These are phyloP conservation scores for Brassica balearica DNA, from an alignment of 441 rosid genomes.

Conservation along the genomic window DNA sequence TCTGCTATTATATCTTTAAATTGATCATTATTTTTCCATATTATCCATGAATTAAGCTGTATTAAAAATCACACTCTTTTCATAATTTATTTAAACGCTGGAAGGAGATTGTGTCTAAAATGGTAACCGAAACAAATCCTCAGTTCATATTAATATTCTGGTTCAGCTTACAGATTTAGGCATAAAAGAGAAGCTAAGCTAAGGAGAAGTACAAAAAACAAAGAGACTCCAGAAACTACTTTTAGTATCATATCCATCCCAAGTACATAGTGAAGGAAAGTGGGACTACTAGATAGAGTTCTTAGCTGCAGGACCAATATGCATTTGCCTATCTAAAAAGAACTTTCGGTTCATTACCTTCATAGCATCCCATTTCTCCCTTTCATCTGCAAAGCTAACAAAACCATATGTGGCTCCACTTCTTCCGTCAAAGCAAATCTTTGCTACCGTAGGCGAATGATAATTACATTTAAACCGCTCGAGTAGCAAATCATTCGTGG, in stretches of 20 bases:
- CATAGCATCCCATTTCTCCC: neutral
- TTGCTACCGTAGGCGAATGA: neutral
- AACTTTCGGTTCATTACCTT: neutral
- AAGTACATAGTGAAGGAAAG: conserved; percentile 1
- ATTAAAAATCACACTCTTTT: neutral
- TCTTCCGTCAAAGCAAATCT: neutral
- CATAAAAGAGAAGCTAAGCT: neutral
- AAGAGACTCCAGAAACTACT: neutral
- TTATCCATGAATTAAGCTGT: conserved; percentile 3
- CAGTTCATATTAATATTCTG: neutral
- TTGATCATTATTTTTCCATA: neutral
- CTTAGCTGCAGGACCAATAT: neutral
- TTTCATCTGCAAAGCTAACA: conserved; percentile 4
- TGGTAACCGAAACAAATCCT: neutral
- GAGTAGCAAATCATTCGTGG: neutral
- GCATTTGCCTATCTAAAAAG: neutral
- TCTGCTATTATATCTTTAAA: neutral
- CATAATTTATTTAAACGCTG: neutral
- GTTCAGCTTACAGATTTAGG: neutral
- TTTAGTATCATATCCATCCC: neutral
- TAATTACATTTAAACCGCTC: neutral
- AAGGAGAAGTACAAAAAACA: neutral
- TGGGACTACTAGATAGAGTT: neutral
- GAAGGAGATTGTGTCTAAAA: neutral
- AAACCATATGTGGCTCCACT: neutral